Percentiles rank a stretch among this genome's conserved stretches.
phyloP scores from a whole-genome alignment of 2,329 filamentous ascomycete species.

The Eutypa lata region DNA sequence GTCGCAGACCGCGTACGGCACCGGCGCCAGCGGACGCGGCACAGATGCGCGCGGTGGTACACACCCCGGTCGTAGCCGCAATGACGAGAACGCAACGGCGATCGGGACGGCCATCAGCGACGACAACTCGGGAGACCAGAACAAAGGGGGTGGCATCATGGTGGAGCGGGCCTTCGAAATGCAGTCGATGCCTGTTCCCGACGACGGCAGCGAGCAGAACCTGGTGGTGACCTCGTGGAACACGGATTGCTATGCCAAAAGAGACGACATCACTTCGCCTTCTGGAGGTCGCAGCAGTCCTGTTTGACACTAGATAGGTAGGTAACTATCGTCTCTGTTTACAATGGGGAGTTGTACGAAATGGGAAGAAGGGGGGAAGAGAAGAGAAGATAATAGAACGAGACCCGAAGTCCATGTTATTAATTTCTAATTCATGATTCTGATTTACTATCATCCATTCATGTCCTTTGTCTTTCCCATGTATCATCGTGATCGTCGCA shows the following conservation, averaged over 20 bases:
- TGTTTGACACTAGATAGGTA: not conserved
- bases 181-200: conserved; percentile 2
- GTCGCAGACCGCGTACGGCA: conserved; percentile 6
- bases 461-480: too few species aligned
- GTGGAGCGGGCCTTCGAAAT: conserved; percentile 16
- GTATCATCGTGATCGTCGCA: too few species aligned
- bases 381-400: too few species aligned
- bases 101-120: not conserved
- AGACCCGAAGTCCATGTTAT: too few species aligned
- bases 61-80: not conserved
- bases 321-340: too few species aligned
- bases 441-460: too few species aligned
- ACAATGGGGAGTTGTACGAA: too few species aligned
- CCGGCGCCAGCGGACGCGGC: conserved; percentile 2
- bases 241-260: not conserved
- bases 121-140: not conserved
- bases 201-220: conserved; percentile 12
- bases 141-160: conserved; percentile 4
- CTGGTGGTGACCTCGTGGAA: conserved; percentile 10
- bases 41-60: not conserved
- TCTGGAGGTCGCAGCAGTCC: not conserved
- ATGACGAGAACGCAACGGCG: not conserved
- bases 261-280: not conserved
- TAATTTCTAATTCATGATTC: too few species aligned
- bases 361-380: too few species aligned